Conservation (phyloP, 306 rosid species). For the Benincasa hispida region DNA sequence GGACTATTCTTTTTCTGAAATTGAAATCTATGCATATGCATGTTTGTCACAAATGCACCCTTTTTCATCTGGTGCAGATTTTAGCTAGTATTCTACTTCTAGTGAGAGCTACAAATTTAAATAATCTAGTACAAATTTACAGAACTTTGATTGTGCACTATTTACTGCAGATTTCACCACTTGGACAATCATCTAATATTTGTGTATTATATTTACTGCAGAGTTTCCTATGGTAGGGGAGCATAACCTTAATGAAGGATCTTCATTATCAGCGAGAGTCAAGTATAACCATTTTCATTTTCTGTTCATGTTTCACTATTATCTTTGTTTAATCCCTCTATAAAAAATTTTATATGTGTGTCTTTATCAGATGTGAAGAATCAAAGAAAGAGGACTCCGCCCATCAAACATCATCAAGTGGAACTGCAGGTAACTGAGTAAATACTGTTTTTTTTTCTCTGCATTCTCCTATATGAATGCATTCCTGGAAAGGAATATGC, state of each 20-base stretch:
- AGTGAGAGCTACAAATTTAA: neutral
- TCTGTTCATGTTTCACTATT: slow-evolving; percentile 15
- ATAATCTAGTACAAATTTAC: neutral
- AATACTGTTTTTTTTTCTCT: neutral
- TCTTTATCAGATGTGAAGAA: slow-evolving; percentile 43
- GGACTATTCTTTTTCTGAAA: neutral
- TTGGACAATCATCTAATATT: neutral
- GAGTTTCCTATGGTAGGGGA: slow-evolving; percentile 42
- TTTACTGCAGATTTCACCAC: slow-evolving; percentile 26
- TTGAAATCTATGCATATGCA: neutral
- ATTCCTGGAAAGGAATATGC: neutral
- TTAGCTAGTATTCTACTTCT: neutral
- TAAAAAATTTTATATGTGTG: neutral
- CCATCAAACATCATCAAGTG: slow-evolving; percentile 26
- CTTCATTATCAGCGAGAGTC: slow-evolving; percentile 32
- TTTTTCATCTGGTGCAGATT: neutral
- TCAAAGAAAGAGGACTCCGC: slow-evolving; percentile 25
- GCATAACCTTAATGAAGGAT: slow-evolving; percentile 44
- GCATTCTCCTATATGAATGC: neutral
- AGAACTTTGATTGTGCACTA: neutral
- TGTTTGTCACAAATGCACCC: neutral
- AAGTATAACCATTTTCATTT: slow-evolving; percentile 22
- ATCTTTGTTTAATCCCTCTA: neutral
- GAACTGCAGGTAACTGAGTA: slow-evolving; percentile 42
- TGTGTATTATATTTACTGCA: slow-evolving; percentile 20